A percentile compares a stretch with the other conserved stretches of the same genome.
Conservation (phyloP, 495 filamentous ascomycete species). For the Lepidopterella palustris region DNA sequence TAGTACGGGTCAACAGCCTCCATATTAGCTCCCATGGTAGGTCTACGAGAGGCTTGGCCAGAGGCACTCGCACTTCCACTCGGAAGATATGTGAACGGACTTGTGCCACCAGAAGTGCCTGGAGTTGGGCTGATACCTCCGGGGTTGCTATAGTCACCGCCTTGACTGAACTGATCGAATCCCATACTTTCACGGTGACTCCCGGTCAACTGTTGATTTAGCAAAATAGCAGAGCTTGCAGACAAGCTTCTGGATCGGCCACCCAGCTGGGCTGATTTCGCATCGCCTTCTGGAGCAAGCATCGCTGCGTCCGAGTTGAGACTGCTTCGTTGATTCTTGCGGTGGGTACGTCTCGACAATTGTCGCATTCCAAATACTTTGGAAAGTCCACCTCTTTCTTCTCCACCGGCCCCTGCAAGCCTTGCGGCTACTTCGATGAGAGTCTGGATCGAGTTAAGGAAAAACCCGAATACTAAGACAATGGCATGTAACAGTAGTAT, state of each 20-base stretch:
- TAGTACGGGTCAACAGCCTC: slow-evolving; percentile 54
- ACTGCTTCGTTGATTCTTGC: slow-evolving; percentile 61
- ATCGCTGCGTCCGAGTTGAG: slow-evolving; percentile 77
- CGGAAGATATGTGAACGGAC: slow-evolving; percentile 44
- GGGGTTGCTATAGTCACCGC: slow-evolving; percentile 39
- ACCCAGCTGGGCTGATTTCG: slow-evolving; percentile 59
- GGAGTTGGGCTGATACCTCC: slow-evolving; percentile 52
- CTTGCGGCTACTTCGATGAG: slow-evolving; percentile 80
- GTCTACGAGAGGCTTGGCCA: slow-evolving; percentile 26
- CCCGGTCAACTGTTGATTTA: slow-evolving; percentile 46
- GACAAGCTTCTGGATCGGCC: slow-evolving; percentile 74
- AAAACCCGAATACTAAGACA: slow-evolving; percentile 88
- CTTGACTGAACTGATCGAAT: slow-evolving; percentile 32
- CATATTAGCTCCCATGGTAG: slow-evolving; percentile 22
- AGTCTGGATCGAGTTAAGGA: slow-evolving; percentile 85
- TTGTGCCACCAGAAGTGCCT: slow-evolving; percentile 16
- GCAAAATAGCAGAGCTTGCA: slow-evolving; percentile 69
- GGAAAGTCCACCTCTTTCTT: slow-evolving; percentile 77
- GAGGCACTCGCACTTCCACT: slow-evolving; percentile 38
- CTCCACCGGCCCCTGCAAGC: slow-evolving; percentile 70
- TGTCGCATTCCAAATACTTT: slow-evolving; percentile 91
- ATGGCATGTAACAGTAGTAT: slow-evolving; percentile 82
- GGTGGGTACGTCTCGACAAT: slow-evolving; percentile 61
- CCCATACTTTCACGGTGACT: slow-evolving; percentile 26
- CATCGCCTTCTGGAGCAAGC: slow-evolving; percentile 56